phyloP scores from a whole-genome alignment of 805 yeast genomes.

The Saturnispora halmiae region DNA sequence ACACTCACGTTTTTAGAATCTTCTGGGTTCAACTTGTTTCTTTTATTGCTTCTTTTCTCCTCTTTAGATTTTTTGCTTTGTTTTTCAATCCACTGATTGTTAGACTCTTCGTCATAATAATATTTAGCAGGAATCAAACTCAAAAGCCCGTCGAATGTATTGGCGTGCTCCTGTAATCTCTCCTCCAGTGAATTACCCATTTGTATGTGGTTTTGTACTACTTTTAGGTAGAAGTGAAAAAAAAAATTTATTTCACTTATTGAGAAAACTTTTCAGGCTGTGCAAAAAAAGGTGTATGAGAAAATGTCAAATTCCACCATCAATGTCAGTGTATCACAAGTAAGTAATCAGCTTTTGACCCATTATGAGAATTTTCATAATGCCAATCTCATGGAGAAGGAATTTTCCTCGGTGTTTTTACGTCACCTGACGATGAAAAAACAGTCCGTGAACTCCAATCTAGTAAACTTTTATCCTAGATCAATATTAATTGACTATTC shows the following conservation, averaged over 20 bases:
- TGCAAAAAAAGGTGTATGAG: background rate
- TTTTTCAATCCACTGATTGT: conserved; percentile 68
- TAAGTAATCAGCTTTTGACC: conserved; percentile 64
- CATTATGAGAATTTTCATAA: conserved; percentile 82
- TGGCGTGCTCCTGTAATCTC: conserved; percentile 66
- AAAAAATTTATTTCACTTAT: background rate
- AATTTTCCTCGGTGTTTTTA: background rate
- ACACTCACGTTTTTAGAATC: conserved; percentile 42
- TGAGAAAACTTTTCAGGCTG: conserved; percentile 6
- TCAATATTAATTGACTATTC: conserved; percentile 71
- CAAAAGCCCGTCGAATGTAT: conserved; percentile 79
- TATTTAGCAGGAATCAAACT: conserved; percentile 91
- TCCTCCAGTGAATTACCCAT: conserved; percentile 37
- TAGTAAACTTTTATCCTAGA: conserved; percentile 70
- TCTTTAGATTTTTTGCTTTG: conserved; percentile 66
- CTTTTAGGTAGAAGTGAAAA: conserved; percentile 6
- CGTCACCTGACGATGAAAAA: conserved; percentile 7
- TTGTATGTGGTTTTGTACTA: background rate
- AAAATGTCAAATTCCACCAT: conserved; percentile 29
- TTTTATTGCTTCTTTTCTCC: conserved; percentile 51
- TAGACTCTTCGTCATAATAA: conserved; percentile 84
- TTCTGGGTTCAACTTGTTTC: conserved; percentile 69
- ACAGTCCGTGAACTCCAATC: conserved; percentile 26
- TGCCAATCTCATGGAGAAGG: conserved; percentile 38
- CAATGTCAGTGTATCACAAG: conserved; percentile 63